A percentile compares a stretch with the other conserved stretches of the same genome.
Conservation (phyloP, 345 rosid genomes). For the Abelmoschus esculentus region DNA sequence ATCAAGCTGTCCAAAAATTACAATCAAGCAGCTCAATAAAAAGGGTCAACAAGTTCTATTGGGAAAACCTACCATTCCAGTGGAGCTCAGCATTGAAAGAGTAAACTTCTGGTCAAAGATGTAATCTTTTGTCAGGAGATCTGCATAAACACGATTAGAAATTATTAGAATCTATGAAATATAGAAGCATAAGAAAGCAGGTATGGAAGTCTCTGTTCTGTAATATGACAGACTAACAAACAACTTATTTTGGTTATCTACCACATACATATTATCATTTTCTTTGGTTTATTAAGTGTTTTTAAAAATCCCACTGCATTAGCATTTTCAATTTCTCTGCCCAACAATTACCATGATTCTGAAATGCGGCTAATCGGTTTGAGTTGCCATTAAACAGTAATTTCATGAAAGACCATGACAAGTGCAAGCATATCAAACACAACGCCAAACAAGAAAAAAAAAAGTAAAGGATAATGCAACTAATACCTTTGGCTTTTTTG, state of each 20-base stretch:
- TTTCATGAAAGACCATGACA: background rate
- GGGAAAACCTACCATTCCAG: constrained; percentile 45
- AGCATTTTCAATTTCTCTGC: background rate
- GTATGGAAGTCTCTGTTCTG: background rate
- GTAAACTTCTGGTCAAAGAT: constrained; percentile 69
- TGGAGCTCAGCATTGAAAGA: constrained; percentile 41
- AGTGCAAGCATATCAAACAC: background rate
- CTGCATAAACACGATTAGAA: constrained; percentile 33
- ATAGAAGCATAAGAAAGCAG: background rate
- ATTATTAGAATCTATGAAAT: constrained; percentile 2
- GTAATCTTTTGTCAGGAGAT: constrained; percentile 66
- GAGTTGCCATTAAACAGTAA: background rate
- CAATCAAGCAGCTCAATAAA: background rate
- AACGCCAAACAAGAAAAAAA: background rate
- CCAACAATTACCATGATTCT: background rate
- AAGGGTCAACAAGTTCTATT: background rate
- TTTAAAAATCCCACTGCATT: background rate
- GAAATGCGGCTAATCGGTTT: background rate
- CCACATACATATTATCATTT: background rate
- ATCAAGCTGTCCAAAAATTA: background rate
- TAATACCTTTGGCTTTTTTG: constrained; percentile 60
- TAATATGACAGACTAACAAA: background rate
- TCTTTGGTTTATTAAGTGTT: background rate
- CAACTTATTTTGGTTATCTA: background rate
- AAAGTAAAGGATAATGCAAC: background rate